Base-by-base conservation (phyloP, 768 basidiomycete genomes). In the Trametes cubensis region DNA sequence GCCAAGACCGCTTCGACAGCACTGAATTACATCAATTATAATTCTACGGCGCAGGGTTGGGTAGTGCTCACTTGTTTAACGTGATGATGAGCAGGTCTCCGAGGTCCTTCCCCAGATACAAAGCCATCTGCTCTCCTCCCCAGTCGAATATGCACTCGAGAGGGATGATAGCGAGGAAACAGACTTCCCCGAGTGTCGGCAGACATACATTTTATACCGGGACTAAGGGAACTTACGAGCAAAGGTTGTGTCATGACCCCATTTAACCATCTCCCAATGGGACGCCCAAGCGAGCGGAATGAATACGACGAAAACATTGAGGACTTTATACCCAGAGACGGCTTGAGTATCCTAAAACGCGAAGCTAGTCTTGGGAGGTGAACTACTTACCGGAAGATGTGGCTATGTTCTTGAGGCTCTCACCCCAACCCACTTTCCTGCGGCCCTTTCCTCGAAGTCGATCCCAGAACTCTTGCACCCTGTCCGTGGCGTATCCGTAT, bases 1-100 rank as follows among this genome's bases (percentile, higher is more conserved):
- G 87, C 87, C 6, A 92, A 75, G 0, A 87, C 86, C 0, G 83
- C 89, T 73, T 92, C 90, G 1, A 92, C 87, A 8, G 83, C 76
- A 69, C 88, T 90, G 58, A 11, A 4, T 18, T 44, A 50, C 17
- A 34, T 23, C 13, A 28, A 39, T 49, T 48, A 56, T 38, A 42
- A 56, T 52, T 39, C 15, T 13, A 26, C 34, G 23, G 15, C 13
- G 2, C 11, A 25, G 14, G 15, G 6, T n/a, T 18, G 18, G 48
- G 1, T 14, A 21, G 53, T 0, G 60, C 80, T 46, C 54, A 87
- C 87, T 90, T 90, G 73, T 86, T 86, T 42, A 89, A 70, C 0
- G 87, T 85, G 41, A 89, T 78, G 14, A 81, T 74, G 21, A 89
- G 70, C n/a, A 90, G 72, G 66, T 91, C 89, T 7, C 89, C 89